These are phyloP conservation scores for Cystofilobasidium bisporidii DNA, from an alignment of 768 basidiomycete species.

Conservation along the genomic window DNA sequence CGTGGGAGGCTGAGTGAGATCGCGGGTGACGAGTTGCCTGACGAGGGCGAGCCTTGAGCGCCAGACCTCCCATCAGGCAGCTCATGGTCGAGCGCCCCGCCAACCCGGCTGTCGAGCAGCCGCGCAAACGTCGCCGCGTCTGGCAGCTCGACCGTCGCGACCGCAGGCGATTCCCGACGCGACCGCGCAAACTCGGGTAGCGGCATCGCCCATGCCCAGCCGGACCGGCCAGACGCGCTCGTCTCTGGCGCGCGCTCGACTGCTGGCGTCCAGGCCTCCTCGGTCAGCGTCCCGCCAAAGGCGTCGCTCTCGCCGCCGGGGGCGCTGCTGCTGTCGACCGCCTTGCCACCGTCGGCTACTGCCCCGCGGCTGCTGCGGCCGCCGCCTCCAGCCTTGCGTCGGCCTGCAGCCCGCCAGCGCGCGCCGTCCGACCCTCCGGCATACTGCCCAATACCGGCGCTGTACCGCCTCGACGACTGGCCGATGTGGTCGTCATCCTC, in stretches of 20 bases:
- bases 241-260: not conserved
- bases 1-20: not conserved
- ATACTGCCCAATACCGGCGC: not conserved
- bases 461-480: not conserved
- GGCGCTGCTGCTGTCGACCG: slow-evolving; percentile 14
- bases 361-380: not conserved
- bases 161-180: not conserved
- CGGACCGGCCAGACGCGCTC: not conserved
- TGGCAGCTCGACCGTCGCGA: not conserved
- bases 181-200: not conserved
- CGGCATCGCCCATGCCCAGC: not conserved
- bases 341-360: too few species aligned
- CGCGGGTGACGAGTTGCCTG: not conserved
- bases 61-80: not conserved
- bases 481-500: slow-evolving; percentile 10
- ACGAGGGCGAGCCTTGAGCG: not conserved
- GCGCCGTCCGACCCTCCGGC: not conserved
- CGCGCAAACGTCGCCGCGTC: not conserved
- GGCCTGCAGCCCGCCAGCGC: not conserved
- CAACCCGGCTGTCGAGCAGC: not conserved
- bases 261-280: not conserved
- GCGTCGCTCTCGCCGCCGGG: slow-evolving; percentile 13
- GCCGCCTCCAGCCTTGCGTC: not conserved
- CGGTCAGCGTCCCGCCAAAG: not conserved
- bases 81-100: not conserved